Conservation (phyloP, 2,329 filamentous ascomycete genomes). For the Penicillium brevicompactum region DNA sequence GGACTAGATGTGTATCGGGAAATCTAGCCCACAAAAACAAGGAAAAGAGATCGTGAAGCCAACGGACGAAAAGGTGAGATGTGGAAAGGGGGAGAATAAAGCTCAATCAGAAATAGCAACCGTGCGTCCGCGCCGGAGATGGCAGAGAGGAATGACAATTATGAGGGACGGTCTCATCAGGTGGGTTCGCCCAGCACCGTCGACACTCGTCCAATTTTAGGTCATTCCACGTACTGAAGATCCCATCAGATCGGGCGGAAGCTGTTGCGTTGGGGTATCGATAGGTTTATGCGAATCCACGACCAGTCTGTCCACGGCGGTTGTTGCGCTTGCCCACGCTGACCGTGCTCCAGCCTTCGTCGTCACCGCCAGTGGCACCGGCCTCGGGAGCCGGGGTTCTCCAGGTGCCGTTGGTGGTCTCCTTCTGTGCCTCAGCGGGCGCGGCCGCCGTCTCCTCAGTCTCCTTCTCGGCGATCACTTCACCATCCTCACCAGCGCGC, state of each 20-base stretch:
- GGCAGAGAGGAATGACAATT: slow-evolving; percentile 3
- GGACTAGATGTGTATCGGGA: slow-evolving; percentile 34
- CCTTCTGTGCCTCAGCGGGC: slow-evolving; percentile 56
- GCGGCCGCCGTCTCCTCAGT: slow-evolving; percentile 50
- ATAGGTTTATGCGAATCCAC: slow-evolving; percentile 44
- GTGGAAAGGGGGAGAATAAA: slow-evolving; percentile 11
- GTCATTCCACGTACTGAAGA: slow-evolving; percentile 11
- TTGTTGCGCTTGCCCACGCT: slow-evolving; percentile 47
- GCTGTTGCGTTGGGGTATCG: slow-evolving; percentile 34
- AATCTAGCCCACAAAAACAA: slow-evolving; percentile 32
- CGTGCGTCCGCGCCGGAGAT: slow-evolving; percentile 1
- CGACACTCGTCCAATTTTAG: slow-evolving; percentile 7
- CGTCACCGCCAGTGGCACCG: slow-evolving; percentile 36
- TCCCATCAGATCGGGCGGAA: slow-evolving; percentile 11
- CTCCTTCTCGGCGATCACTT: slow-evolving; percentile 55
- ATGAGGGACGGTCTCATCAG: slow-evolving; percentile 4
- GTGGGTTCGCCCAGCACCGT: neutral
- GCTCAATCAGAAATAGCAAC: slow-evolving; percentile 15
- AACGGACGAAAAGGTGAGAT: slow-evolving; percentile 17
- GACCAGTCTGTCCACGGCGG: slow-evolving; percentile 43
- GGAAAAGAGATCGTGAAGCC: slow-evolving; percentile 32
- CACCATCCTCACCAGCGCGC: slow-evolving; percentile 50
- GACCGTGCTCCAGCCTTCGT: slow-evolving; percentile 54
- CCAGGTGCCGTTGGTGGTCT: slow-evolving; percentile 51
- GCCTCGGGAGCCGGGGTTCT: slow-evolving; percentile 35